phyloP scores from a whole-genome alignment of 2,329 filamentous ascomycete genomes.

The Teratosphaeria nubilosa region DNA sequence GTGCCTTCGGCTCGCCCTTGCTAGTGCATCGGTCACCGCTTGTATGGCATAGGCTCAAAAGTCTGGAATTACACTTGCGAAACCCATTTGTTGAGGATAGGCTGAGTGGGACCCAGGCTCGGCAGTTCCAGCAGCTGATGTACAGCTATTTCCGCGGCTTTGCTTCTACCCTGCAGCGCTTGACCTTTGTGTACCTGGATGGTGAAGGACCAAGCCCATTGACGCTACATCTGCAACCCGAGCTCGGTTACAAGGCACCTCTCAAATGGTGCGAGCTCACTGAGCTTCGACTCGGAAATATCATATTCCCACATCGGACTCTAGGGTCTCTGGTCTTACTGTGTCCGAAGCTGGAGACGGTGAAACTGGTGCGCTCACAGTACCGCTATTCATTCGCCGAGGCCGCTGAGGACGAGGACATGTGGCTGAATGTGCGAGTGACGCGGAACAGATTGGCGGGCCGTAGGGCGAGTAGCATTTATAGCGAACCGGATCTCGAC shows the following conservation, averaged over 20 bases:
- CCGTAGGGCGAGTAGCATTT: constrained; percentile 4
- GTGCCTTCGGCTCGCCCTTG: constrained; percentile 12
- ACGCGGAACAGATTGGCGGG: not conserved
- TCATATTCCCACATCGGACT: constrained; percentile 8
- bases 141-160: constrained; percentile 24
- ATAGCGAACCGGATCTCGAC: not conserved
- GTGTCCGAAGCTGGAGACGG: constrained; percentile 4
- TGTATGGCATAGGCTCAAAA: constrained; percentile 18
- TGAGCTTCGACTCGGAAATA: constrained; percentile 17
- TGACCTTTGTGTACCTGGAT: constrained; percentile 24
- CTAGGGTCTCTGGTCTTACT: constrained; percentile 1
- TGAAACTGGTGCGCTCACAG: constrained; percentile 9
- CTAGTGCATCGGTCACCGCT: not conserved
- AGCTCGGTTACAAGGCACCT: constrained; percentile 6
- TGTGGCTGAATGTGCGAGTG: constrained; percentile 11
- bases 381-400: not conserved
- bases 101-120: constrained; percentile 14
- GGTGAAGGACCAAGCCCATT: constrained; percentile 22
- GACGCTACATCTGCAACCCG: constrained; percentile 12
- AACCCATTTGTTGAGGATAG: constrained; percentile 11
- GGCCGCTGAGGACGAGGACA: constrained; percentile 1
- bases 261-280: constrained; percentile 14
- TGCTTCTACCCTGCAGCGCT: constrained; percentile 13
- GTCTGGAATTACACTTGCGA: constrained; percentile 18
- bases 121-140: constrained; percentile 21